Base-by-base conservation (phyloP, 306 rosid species). In the Lablab purpureus region DNA sequence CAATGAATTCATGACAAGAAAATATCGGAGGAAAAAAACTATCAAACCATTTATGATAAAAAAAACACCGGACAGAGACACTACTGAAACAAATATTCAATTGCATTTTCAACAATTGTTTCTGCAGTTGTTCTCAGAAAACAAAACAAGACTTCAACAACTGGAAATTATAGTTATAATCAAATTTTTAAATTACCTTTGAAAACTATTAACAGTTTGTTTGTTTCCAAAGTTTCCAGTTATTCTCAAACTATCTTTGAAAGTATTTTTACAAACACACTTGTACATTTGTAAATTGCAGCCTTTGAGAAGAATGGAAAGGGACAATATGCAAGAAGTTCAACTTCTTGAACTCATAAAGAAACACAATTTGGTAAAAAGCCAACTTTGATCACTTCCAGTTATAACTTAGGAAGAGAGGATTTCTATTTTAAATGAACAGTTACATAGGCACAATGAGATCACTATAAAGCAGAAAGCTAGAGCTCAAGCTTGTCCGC, bases 141-240 rank as follows among this genome's bases (percentile, higher is more conserved):
- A 58, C 36, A 83, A 84, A 60, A 58, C 27, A 47, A 47, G 76
- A 67, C 27, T 79, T 71, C 49, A 3, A 28, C 49, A 10, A 34
- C 64, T 63, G 8, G 3, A 43, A 40, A 66, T 22, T 7, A 14
- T 62, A 62, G 65, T 22, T 51, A 49, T n/a, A 27, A 30, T 27
- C 63, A 54, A 5, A 14, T 23, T 74, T 66, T 73, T 59, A 60
- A 50, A 30, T 60, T 47, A 23, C 15, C 55, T 22, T 74, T 4
- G 10, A 36, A 74, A 32, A 46, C 28, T 67, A 59, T 17, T 46
- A 7, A 15, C 3, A 52, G 22, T 64, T 60, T 7, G 11, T 55
- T 36, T 60, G 51, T 64, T 49, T 12, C 22, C 67, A 46, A 66
- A 55, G 45, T 32, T 55, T 28, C 30, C 63, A 10, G 49, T 32